Evolutionary conservation across 2,329 filamentous ascomycete species (phyloP).

Genomic region (Colletotrichum paranaense): DNA sequence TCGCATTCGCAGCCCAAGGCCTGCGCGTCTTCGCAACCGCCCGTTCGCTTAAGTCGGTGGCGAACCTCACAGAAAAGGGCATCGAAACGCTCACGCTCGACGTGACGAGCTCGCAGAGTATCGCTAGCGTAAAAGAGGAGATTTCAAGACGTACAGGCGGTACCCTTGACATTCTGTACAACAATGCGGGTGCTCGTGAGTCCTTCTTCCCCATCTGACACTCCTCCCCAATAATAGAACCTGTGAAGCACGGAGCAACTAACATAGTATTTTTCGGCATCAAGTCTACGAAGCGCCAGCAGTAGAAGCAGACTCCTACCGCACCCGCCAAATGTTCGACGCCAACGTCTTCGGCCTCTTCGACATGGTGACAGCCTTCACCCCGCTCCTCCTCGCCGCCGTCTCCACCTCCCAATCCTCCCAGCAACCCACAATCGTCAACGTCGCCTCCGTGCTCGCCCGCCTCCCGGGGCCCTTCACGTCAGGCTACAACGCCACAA

Average conservation of each 20-base stretch:
- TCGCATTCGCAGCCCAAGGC: constrained; percentile 14
- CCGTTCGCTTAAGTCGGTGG: constrained; percentile 35
- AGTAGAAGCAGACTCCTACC: constrained; percentile 38
- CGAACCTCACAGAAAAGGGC: constrained; percentile 44
- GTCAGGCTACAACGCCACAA: constrained; percentile 54
- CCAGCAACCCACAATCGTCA: constrained; percentile 43
- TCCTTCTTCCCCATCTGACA: background rate
- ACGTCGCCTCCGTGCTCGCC: constrained; percentile 52
- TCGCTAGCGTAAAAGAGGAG: constrained; percentile 39
- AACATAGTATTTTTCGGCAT: too few relatives aligned
- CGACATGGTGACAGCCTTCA: constrained; percentile 51
- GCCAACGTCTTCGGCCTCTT: constrained; percentile 53
- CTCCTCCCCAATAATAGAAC: too few relatives aligned
- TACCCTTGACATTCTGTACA: constrained; percentile 55
- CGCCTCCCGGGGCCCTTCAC: constrained; percentile 48
- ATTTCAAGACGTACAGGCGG: constrained; percentile 48
- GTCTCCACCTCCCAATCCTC: constrained; percentile 39
- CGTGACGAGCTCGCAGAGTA: constrained; percentile 49
- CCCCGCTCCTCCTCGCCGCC: constrained; percentile 48
- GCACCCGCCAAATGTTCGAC: constrained; percentile 46
- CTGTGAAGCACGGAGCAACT: too few relatives aligned
- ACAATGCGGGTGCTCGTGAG: constrained; percentile 52
- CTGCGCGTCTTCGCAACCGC: constrained; percentile 25
- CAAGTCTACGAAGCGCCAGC: constrained; percentile 38
- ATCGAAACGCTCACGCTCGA: constrained; percentile 54